These are phyloP conservation scores for Taphrina pruni DNA, from an alignment of 1,139 yeast species.

Conservation along the genomic window DNA sequence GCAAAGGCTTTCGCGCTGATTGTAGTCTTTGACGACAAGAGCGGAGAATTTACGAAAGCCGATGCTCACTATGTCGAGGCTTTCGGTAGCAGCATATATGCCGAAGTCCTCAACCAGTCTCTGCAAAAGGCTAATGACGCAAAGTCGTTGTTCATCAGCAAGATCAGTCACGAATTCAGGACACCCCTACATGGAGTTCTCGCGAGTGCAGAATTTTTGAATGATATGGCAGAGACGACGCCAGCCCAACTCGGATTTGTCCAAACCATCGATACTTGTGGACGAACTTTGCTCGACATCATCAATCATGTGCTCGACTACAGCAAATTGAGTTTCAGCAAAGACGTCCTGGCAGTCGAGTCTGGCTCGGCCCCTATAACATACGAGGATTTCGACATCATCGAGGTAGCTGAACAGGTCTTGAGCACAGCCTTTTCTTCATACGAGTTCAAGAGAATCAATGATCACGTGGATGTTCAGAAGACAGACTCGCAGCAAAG, in stretches of 20 bases:
- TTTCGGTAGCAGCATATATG: slow-evolving; percentile 24
- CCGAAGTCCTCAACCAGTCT: slow-evolving; percentile 30
- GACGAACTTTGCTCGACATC: slow-evolving; percentile 37
- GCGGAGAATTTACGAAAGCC: slow-evolving; percentile 8
- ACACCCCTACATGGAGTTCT: slow-evolving; percentile 40
- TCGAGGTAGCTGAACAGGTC: slow-evolving; percentile 26
- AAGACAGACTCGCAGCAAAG: slow-evolving; percentile 16
- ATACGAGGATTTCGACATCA: slow-evolving; percentile 21
- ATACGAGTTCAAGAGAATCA: slow-evolving; percentile 27
- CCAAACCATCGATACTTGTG: slow-evolving; percentile 40
- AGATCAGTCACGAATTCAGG: slow-evolving; percentile 38
- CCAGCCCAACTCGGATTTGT: slow-evolving; percentile 29
- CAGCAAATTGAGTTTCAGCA: slow-evolving; percentile 24
- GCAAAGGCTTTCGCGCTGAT: slow-evolving; percentile 30
- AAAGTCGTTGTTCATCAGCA: slow-evolving; percentile 36
- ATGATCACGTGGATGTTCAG: slow-evolving; percentile 21
- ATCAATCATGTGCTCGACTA: slow-evolving; percentile 38
- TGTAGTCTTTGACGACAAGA: slow-evolving; percentile 14
- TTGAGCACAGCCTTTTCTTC: slow-evolving; percentile 16
- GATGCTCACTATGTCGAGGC: slow-evolving; percentile 26
- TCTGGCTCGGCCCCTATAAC: neutral
- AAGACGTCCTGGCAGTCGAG: slow-evolving; percentile 15
- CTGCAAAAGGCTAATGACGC: slow-evolving; percentile 33
- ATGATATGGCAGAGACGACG: slow-evolving; percentile 28
- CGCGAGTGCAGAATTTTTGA: slow-evolving; percentile 41